phyloP scores from a whole-genome alignment of 2,329 filamentous ascomycete genomes.

The Lecanicillium sp. region DNA sequence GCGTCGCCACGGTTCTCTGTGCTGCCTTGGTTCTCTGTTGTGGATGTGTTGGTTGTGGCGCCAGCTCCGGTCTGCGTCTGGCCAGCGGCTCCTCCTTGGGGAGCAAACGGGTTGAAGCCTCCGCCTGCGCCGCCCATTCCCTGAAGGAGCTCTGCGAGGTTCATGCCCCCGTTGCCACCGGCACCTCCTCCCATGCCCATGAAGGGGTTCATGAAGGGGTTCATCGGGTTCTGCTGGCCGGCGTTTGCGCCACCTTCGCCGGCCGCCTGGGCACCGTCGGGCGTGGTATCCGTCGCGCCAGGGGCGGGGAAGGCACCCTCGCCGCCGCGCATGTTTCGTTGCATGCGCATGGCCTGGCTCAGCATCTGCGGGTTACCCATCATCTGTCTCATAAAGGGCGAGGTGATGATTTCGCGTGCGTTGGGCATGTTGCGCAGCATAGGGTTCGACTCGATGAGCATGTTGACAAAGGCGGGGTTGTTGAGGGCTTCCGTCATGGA shows the following conservation, averaged over 20 bases:
- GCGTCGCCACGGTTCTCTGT: slow-evolving; percentile 11
- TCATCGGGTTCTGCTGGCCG: slow-evolving; percentile 19
- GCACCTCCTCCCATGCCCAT: slow-evolving; percentile 12
- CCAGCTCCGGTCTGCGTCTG: slow-evolving; percentile 9
- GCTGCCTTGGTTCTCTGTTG: slow-evolving; percentile 17
- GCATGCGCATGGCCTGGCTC: slow-evolving; percentile 74
- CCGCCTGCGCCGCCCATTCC: slow-evolving; percentile 19
- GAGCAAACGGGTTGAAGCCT: slow-evolving; percentile 29
- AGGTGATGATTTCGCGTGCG: slow-evolving; percentile 78
- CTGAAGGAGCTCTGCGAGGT: slow-evolving; percentile 16
- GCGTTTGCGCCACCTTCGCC: slow-evolving; percentile 25
- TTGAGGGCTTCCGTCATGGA: slow-evolving; percentile 91
- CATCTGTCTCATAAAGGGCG: slow-evolving; percentile 83
- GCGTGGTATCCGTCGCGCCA: slow-evolving; percentile 81
- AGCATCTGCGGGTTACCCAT: slow-evolving; percentile 86
- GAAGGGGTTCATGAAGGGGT: slow-evolving; percentile 35
- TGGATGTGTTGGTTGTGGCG: not conserved
- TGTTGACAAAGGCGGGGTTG: slow-evolving; percentile 89
- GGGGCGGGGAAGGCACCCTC: slow-evolving; percentile 74
- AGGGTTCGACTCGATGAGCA: slow-evolving; percentile 89
- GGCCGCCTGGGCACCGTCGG: slow-evolving; percentile 35
- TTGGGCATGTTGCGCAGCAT: slow-evolving; percentile 67
- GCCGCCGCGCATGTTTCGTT: slow-evolving; percentile 57
- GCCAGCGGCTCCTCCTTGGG: slow-evolving; percentile 8
- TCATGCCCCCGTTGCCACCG: slow-evolving; percentile 11